Conservation (phyloP, 139 green algal species). For the Pedinophyceae sp. region DNA sequence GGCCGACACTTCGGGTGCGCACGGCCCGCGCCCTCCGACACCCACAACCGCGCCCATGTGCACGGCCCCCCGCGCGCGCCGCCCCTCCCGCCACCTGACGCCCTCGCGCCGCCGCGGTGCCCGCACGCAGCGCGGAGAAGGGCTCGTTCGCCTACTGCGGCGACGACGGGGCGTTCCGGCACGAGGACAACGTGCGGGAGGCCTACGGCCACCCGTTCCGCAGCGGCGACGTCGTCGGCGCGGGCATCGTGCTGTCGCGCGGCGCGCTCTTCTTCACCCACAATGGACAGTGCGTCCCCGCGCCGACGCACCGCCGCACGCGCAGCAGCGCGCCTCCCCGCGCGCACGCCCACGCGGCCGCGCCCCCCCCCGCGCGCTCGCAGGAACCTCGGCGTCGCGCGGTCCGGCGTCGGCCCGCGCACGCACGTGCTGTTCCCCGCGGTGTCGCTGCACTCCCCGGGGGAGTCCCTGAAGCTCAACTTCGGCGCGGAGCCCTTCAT, state of each 20-base stretch:
- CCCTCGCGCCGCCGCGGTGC: background rate
- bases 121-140: conserved; percentile 44
- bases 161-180: conserved; percentile 59
- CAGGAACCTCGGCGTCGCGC: conserved; percentile 43
- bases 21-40: background rate
- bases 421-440: conserved; percentile 54
- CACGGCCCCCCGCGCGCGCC: background rate
- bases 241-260: conserved; percentile 47
- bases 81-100: background rate
- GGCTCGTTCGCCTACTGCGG: conserved; percentile 74
- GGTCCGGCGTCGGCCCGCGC: conserved; percentile 37
- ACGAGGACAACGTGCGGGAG: conserved; percentile 32
- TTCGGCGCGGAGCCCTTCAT: conserved; percentile 58
- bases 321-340: background rate
- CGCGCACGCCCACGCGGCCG: background rate
- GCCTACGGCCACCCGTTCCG: conserved; percentile 59
- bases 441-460: conserved; percentile 60
- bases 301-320: background rate
- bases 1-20: conserved; percentile 61
- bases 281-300: conserved; percentile 16
- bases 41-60: no score
- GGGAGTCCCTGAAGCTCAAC: conserved; percentile 53
- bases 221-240: conserved; percentile 57
- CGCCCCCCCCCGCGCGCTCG: background rate
- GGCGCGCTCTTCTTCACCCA: conserved; percentile 90